Base-by-base conservation (phyloP, 345 rosid genomes). In the Acer yangbiense region DNA sequence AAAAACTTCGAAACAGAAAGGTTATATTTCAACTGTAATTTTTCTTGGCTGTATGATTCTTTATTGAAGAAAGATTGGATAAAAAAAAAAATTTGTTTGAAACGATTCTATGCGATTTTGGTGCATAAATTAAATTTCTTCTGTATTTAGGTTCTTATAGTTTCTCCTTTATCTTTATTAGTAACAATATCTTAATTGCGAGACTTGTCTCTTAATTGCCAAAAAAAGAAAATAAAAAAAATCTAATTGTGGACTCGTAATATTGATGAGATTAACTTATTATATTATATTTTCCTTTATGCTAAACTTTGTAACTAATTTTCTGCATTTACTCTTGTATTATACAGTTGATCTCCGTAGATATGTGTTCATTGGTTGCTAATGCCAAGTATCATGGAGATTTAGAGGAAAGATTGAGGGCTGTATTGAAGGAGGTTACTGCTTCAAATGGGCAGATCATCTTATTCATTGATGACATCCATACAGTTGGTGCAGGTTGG, bases 1-100 rank as follows among this genome's bases (percentile, higher is more conserved):
- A 93, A 80, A 91, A 93, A 17, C 79, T 93, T 72, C 63, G 81
- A 77, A 89, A 93, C 58, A 78, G 94, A 52, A 90, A 86, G 97
- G 97, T 92, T 68, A 17, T 67, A 63, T 35, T 73, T 39, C 69
- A 25, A 39, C 9, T 27, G 18, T 29, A 70, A 55, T 67, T 77
- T 62, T 54, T 17, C n/a, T 60, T 13, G 18, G 39, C 17, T 60
- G n/a, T 11, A 5, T 25, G 39, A 39, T 44, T 70, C 7, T 70
- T 11, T 74, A 43, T 7, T 52, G 79, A 43, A 52, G 11, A 68
- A 48, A 65, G 44, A 54, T 55, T 73, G 9, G 32, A 32, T 39
- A 8, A 16, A 20, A 61, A 43, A 43, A 39, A 20, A 1, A 21
- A 7, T 32, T 76, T 66, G 73, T 23, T 57, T 55, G 54, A 43